Evolutionary conservation across 805 yeast species (phyloP).

Genomic region (Metschnikowia vanudenii): DNA sequence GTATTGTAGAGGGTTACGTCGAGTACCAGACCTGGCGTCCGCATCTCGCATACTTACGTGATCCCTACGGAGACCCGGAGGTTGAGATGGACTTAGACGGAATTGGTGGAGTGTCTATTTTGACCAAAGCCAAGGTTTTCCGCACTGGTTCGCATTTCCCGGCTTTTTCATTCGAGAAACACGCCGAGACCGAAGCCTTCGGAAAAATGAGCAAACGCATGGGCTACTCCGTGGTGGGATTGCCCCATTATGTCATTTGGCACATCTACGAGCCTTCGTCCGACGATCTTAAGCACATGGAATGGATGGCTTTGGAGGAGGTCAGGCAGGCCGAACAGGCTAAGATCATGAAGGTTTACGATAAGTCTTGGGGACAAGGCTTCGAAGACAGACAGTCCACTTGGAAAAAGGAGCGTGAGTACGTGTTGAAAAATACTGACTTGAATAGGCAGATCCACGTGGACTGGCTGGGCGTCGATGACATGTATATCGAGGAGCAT

Average conservation of each 20-base stretch:
- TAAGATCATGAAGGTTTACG: conserved; percentile 61
- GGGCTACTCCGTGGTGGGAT: conserved; percentile 84
- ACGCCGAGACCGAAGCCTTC: conserved; percentile 97
- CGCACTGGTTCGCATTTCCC: conserved; percentile 91
- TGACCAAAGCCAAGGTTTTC: conserved; percentile 84
- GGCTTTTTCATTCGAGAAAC: conserved; percentile 91
- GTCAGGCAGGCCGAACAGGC: conserved; percentile 60
- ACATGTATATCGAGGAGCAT: conserved; percentile 31
- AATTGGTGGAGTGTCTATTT: conserved; percentile 94
- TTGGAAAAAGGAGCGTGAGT: conserved; percentile 71
- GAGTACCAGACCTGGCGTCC: conserved; percentile 99
- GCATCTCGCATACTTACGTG: conserved; percentile 90
- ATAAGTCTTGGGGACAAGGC: conserved; percentile 72
- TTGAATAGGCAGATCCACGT: conserved; percentile 52
- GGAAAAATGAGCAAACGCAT: conserved; percentile 84
- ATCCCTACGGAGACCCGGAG: conserved; percentile 92
- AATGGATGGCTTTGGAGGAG: conserved; percentile 85
- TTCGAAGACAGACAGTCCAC: conserved; percentile 70
- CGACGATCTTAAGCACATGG: conserved; percentile 86
- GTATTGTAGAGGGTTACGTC: conserved; percentile 94
- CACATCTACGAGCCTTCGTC: conserved; percentile 84
- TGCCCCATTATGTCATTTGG: conserved; percentile 96
- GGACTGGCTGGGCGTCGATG: conserved; percentile 70
- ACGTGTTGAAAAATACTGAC: conserved; percentile 77
- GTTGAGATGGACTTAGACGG: conserved; percentile 94